These are phyloP conservation scores for Tetrahymena malaccensis DNA, from an alignment of 73 alveolate genomes.

Conservation along the genomic window DNA sequence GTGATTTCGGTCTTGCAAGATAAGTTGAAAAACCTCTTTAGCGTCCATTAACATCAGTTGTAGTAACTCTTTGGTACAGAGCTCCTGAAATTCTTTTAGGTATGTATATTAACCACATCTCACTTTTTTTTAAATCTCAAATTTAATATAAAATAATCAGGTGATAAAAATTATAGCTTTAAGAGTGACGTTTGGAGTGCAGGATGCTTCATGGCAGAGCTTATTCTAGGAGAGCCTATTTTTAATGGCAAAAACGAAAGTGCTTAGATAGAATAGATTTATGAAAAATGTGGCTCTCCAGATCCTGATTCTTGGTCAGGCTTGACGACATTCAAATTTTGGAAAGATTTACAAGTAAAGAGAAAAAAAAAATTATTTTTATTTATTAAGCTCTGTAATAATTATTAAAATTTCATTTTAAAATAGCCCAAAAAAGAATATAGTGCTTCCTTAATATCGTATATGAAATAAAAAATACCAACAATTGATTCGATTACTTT, in stretches of 20 bases:
- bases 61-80: constrained; percentile 75
- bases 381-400: background rate
- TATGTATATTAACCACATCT: background rate
- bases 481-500: background rate
- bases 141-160: background rate
- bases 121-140: background rate
- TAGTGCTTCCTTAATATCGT: background rate
- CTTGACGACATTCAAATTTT: background rate
- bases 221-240: background rate
- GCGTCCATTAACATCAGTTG: constrained; percentile 61
- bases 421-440: background rate
- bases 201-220: background rate
- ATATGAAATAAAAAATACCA: background rate
- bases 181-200: background rate
- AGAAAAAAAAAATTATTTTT: background rate
- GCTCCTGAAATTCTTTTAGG: constrained; percentile 69
- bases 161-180: background rate
- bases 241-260: background rate
- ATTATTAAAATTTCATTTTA: background rate
- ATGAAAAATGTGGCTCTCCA: background rate
- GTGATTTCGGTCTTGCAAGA: constrained; percentile 43
- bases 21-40: constrained; percentile 60
- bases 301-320: background rate
- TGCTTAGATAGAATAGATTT: background rate
- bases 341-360: background rate